Percentiles rank a stretch among this genome's conserved stretches.
These are phyloP conservation scores for Fusarium sp. DNA, from an alignment of 2,329 filamentous ascomycete genomes.

Conservation along the genomic window DNA sequence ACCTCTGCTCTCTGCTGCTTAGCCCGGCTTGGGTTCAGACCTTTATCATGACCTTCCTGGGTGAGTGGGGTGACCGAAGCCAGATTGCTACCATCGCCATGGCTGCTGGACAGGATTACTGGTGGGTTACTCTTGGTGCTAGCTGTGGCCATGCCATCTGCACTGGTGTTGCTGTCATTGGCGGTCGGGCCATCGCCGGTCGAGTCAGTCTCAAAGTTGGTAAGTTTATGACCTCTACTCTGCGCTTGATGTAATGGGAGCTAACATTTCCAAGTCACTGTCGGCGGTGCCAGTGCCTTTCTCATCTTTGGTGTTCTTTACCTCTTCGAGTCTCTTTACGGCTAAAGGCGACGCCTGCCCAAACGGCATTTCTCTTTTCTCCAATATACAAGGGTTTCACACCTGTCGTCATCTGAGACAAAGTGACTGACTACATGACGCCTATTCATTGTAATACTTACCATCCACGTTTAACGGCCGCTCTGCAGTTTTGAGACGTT, in stretches of 20 bases:
- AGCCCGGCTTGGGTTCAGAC: slow-evolving; percentile 99
- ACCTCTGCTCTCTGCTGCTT: slow-evolving; percentile 87
- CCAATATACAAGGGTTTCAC: slow-evolving; percentile 23
- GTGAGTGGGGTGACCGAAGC: slow-evolving; percentile 97
- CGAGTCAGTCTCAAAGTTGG: slow-evolving; percentile 95
- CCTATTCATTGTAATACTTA: slow-evolving; percentile 37
- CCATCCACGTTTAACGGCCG: slow-evolving; percentile 30
- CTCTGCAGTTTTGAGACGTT: slow-evolving; percentile 8
- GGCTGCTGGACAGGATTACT: slow-evolving; percentile 98
- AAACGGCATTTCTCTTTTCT: slow-evolving; percentile 18
- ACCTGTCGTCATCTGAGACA: slow-evolving; percentile 17
- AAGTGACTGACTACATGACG: slow-evolving; percentile 32
- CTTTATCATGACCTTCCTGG: slow-evolving; percentile 98
- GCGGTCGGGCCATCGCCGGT: slow-evolving; percentile 91
- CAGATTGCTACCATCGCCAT: slow-evolving; percentile 99
- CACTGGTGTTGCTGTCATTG: slow-evolving; percentile 91
- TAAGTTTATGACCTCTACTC: slow-evolving; percentile 64
- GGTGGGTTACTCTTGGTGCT: slow-evolving; percentile 96
- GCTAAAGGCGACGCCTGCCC: slow-evolving; percentile 46
- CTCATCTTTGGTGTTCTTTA: slow-evolving; percentile 94
- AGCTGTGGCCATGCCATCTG: slow-evolving; percentile 88
- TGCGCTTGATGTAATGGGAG: neutral
- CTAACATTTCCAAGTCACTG: slow-evolving; percentile 74
- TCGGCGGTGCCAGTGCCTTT: slow-evolving; percentile 92
- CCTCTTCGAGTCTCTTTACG: slow-evolving; percentile 80